Evolutionary conservation across 2,329 filamentous ascomycete genomes (phyloP), one percentile per base, ranked within the genome.

Genomic region (Beauveria sp.): DNA sequence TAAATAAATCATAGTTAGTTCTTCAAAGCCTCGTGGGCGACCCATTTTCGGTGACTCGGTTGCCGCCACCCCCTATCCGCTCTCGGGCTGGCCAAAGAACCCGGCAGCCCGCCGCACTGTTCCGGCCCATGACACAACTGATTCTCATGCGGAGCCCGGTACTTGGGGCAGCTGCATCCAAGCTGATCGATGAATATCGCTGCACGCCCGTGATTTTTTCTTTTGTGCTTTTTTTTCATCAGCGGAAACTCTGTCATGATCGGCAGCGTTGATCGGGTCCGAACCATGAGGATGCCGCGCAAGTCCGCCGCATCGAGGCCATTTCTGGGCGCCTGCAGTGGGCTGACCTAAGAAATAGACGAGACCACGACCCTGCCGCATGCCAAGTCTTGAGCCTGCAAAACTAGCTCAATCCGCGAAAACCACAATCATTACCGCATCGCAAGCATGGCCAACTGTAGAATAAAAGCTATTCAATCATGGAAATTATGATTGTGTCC

Each of bases 51-150:
- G 40, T 38, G 57, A 56, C 42, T 28, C 53, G 43, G 52, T 55
- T 28, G 38, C 55, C 56, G 49, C 40, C 57, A 59, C 47, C 57
- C 57, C 49, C 49, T 53, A 52, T 59, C 57, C 49, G 46, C 34
- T 54, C 28, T 58, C 57, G 57, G 57, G 57, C 26, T 59, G 57
- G n/a, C 26, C 24, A 8, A 59, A 59, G 57, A 59, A 52, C 47
- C 47, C 49, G 57, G 26, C 57, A 59, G 47, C 38, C 57, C 57
- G 47, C 54, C 43, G 43, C 16, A 20, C 42, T 12, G 18, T 22
- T 34, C 40, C 40, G 42, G 38, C 38, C 38, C 38, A 20, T 28
- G 14, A 12, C 26, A 38, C 12, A 5, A 28, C n/a, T 22, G n/a
- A 43, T 18, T 46, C 20, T 7, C 26, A 20, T 10, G 47, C 49